Evolutionary conservation across 306 rosid genomes (phyloP).

Genomic region (Hippophae rhamnoides): DNA sequence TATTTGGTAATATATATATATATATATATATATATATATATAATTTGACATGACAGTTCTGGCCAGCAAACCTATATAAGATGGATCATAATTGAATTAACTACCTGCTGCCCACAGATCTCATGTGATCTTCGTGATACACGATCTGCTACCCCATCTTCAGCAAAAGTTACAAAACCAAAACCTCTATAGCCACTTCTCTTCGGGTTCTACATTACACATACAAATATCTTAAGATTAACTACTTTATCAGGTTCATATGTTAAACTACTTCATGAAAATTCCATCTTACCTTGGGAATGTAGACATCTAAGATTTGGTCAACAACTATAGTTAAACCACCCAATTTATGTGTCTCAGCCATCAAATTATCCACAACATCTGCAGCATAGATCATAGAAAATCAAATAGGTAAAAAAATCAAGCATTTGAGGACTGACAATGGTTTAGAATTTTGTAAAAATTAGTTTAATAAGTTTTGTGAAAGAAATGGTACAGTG

Average conservation of each 20-base stretch:
- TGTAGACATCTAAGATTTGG: constrained; percentile 80
- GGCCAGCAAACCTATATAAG: too few species aligned
- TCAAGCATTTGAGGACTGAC: too few species aligned
- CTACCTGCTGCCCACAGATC: constrained; percentile 84
- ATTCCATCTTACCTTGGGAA: constrained; percentile 62
- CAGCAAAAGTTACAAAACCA: constrained; percentile 91
- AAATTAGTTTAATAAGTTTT: too few species aligned
- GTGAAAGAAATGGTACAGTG: too few species aligned
- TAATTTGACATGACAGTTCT: too few species aligned
- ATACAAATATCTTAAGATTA: constrained; percentile 6
- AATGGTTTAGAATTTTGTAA: too few species aligned
- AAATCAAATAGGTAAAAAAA: not conserved
- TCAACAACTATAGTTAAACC: constrained; percentile 90
- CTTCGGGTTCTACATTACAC: constrained; percentile 59
- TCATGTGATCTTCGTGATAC: constrained; percentile 86
- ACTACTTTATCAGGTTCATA: constrained; percentile 3
- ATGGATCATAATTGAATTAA: not conserved
- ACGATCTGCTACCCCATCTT: constrained; percentile 88
- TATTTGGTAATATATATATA: too few species aligned
- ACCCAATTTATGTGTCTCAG: constrained; percentile 82
- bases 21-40: too few species aligned
- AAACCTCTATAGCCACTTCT: constrained; percentile 91
- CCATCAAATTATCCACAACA: constrained; percentile 85
- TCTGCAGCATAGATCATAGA: constrained; percentile 42
- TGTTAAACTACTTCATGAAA: not conserved